Evolutionary conservation across 306 rosid species (phyloP).

Genomic region (Cucumis melo): DNA sequence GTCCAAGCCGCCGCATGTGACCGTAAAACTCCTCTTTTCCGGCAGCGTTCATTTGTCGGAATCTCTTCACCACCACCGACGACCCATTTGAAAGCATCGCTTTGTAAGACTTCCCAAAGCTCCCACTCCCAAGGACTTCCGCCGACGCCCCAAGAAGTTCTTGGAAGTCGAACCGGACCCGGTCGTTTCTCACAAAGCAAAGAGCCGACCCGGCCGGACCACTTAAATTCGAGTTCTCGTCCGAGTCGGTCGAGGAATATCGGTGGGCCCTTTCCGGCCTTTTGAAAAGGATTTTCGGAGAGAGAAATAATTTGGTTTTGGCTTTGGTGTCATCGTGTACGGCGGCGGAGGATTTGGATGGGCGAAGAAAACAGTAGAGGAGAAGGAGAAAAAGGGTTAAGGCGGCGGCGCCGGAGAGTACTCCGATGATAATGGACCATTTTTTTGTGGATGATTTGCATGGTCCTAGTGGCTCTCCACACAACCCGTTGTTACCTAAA

Average conservation of each 20-base stretch:
- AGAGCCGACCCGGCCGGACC: constrained; percentile 19
- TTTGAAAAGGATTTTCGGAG: background rate
- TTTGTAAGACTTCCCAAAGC: constrained; percentile 73
- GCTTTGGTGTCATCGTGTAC: background rate
- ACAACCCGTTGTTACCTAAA: constrained; percentile 34
- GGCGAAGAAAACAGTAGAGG: constrained; percentile 8
- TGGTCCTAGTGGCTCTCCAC: constrained; percentile 48
- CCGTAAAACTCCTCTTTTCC: constrained; percentile 44
- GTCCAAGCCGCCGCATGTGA: constrained; percentile 59
- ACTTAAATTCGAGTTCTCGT: constrained; percentile 9
- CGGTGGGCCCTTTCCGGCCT: background rate
- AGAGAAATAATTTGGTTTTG: background rate
- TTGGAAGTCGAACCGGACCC: constrained; percentile 36
- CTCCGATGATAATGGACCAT: constrained; percentile 5
- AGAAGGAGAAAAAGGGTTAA: constrained; percentile 15
- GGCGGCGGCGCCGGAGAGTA: constrained; percentile 14
- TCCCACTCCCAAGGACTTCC: constrained; percentile 70
- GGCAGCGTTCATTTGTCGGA: constrained; percentile 48
- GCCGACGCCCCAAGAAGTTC: constrained; percentile 70
- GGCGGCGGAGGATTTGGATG: background rate
- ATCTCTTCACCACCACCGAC: constrained; percentile 70
- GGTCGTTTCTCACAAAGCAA: constrained; percentile 30
- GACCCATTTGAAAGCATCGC: constrained; percentile 44
- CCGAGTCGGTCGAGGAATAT: constrained; percentile 11
- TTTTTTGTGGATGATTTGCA: constrained; percentile 32